Base-by-base conservation (phyloP, 352 stramenopile species). In the Aphanomyces stellatus region DNA sequence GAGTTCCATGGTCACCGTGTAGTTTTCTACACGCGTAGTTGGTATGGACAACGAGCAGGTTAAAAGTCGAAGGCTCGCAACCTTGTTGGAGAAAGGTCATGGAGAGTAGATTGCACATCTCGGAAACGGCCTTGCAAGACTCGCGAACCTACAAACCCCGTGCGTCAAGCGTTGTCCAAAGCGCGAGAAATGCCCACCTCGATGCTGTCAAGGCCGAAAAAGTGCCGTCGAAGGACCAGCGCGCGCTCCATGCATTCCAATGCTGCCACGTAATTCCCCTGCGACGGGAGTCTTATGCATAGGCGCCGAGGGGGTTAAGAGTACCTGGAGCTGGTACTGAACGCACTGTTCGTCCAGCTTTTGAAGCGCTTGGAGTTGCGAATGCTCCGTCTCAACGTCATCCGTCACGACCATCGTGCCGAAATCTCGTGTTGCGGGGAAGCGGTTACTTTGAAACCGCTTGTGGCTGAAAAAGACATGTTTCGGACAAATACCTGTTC, bases 11-110 rank as follows among this genome's bases (percentile, higher is more conserved):
- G 90, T 90, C 70, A 97, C 90, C 6, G 76, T 66, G 67, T 91
- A 97, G 69, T 97, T 95, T 71, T 95, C 91, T 75, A 46, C 34
- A 41, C 24, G 11, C 22, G 42, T 57, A 41, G 27, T 34, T 62
- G 19, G 19, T 28, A 28, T 72, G 13, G 27, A 46, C 41, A 1
- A 43, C n/a, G n/a, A n/a, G n/a, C n/a, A n/a, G n/a, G n/a, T n/a
- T n/a, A n/a, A n/a, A n/a, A n/a, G n/a, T n/a, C n/a, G n/a, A n/a
- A n/a, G n/a, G n/a, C n/a, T n/a, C n/a, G n/a, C n/a, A n/a, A 76
- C 72, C 84, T 75, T 97, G 87, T 75, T 97, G 91, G 3, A 98
- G 73, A 59, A 96, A 98, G 28, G 86, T 96, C 91, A 98, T 97
- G 24, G 90, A 85, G 24, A 98, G 74, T 31, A 97, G 69, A 70